Evolutionary conservation across 2,329 filamentous ascomycete species (phyloP).

Genomic region (Emmonsia crescens): DNA sequence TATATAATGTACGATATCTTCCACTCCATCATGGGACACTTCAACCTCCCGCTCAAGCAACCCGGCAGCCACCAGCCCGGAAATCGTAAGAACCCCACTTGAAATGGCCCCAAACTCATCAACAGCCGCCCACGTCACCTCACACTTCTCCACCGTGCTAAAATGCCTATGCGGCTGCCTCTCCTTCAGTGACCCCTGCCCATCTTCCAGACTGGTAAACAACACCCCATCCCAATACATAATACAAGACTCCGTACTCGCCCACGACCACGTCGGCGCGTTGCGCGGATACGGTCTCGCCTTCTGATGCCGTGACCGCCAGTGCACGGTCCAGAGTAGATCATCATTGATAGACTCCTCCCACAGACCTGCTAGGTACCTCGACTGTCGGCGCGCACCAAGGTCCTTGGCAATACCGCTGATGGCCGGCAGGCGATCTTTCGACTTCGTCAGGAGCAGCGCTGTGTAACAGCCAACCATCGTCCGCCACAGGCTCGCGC

Average conservation of each 20-base stretch:
- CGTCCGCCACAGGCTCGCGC: not conserved
- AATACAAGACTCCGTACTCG: not conserved
- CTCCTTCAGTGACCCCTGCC: not conserved
- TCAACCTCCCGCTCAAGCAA: conserved; percentile 1
- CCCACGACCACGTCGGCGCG: not conserved
- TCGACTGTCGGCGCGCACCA: not conserved
- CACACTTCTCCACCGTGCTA: not conserved
- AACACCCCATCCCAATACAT: not conserved
- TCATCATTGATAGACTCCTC: conserved; percentile 1
- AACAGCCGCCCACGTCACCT: not conserved
- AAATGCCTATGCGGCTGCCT: not conserved
- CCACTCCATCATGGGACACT: not conserved
- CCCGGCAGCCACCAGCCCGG: not conserved
- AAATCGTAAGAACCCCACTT: not conserved
- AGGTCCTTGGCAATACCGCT: conserved; percentile 2
- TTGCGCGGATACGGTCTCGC: not conserved
- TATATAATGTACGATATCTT: not conserved
- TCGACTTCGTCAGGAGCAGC: not conserved
- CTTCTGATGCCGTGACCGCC: not conserved
- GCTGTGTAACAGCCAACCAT: not conserved
- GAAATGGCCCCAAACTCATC: not conserved
- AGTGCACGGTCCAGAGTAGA: not conserved
- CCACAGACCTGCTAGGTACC: not conserved
- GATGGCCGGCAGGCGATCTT: conserved; percentile 1
- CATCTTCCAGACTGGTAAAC: not conserved